Conservation (phyloP, 169 alveolate species). For the Plasmodium fragile region DNA sequence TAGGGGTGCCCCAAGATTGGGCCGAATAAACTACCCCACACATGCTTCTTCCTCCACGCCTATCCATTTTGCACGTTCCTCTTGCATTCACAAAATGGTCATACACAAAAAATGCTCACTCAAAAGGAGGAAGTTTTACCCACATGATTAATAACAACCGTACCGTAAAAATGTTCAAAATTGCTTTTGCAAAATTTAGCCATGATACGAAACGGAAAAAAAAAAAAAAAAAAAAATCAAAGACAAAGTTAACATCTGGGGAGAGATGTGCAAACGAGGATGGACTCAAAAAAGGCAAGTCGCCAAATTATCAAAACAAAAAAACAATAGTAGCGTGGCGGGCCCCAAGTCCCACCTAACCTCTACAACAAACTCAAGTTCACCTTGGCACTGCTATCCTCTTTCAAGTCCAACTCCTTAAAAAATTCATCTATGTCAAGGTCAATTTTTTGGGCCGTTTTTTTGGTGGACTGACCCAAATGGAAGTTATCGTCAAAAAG, state of each 20-base stretch:
- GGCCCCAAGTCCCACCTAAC: background rate
- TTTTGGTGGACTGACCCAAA: background rate
- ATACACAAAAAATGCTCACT: background rate
- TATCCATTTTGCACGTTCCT: background rate
- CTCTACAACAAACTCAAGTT: slow-evolving; percentile 26
- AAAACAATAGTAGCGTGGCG: background rate
- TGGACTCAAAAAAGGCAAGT: background rate
- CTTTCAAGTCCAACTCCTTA: slow-evolving; percentile 49
- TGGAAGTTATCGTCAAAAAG: slow-evolving; percentile 6
- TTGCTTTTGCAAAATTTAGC: background rate
- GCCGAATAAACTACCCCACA: background rate
- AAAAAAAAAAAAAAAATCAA: background rate
- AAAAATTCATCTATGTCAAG: slow-evolving; percentile 58
- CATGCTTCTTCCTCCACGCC: background rate
- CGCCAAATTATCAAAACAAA: background rate
- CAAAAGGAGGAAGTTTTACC: background rate
- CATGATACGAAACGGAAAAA: background rate
- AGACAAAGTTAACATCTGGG: background rate
- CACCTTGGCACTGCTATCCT: slow-evolving; percentile 12
- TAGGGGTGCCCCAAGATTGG: background rate
- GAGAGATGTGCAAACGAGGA: background rate
- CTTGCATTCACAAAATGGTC: background rate
- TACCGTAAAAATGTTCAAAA: background rate
- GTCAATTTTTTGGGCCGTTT: slow-evolving; percentile 8
- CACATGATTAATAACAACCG: background rate